Evolutionary conservation across 1,139 yeast genomes (phyloP).

Genomic region (Casaregolazyma suthepensis): DNA sequence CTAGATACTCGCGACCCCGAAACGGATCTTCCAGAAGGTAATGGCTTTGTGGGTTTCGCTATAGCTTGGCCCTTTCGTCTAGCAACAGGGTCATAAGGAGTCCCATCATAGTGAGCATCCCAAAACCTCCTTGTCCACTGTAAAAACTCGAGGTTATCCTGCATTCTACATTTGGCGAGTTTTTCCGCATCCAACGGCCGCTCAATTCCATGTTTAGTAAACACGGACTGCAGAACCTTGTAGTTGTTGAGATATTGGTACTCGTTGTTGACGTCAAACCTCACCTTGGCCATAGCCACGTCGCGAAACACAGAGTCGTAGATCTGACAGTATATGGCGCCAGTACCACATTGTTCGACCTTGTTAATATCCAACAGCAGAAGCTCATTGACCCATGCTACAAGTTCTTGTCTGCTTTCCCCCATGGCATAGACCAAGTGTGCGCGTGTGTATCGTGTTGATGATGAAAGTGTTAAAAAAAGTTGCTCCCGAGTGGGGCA

Average conservation of each 20-base stretch:
- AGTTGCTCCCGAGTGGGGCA: not conserved
- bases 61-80: constrained; percentile 40
- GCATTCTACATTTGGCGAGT: constrained; percentile 80
- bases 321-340: constrained; percentile 91
- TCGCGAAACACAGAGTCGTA: constrained; percentile 81
- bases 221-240: constrained; percentile 76
- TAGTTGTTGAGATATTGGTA: constrained; percentile 76
- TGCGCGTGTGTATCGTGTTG: not conserved
- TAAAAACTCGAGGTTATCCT: constrained; percentile 86
- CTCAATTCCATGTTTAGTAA: constrained; percentile 63
- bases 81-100: constrained; percentile 59
- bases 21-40: not conserved
- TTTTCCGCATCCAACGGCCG: constrained; percentile 76
- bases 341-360: constrained; percentile 92
- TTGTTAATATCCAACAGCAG: constrained; percentile 61
- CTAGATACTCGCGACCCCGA: not conserved
- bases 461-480: not conserved
- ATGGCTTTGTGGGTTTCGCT: constrained; percentile 11
- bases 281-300: constrained; percentile 70
- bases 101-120: constrained; percentile 68
- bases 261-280: constrained; percentile 62
- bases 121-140: constrained; percentile 89
- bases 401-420: constrained; percentile 75
- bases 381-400: constrained; percentile 77
- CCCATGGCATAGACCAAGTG: constrained; percentile 35